Evolutionary conservation across 352 stramenopile species (phyloP).

Genomic region (Blastocystis sp.): DNA sequence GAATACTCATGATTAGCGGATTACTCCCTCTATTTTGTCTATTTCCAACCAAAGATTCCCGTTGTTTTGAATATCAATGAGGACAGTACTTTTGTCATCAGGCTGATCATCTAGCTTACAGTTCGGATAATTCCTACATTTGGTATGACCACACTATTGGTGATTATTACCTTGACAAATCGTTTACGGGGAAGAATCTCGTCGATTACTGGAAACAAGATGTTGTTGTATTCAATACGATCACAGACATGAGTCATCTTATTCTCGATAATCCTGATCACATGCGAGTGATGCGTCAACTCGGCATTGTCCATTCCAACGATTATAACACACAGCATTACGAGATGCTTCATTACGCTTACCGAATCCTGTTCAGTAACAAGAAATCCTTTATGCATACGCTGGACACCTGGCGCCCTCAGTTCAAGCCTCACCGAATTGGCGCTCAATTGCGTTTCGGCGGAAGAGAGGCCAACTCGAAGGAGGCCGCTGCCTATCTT

Average conservation of each 20-base stretch:
- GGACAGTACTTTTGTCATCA: neutral
- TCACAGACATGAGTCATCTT: neutral
- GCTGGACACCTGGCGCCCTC: neutral
- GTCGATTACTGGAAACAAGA: neutral
- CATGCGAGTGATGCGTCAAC: neutral
- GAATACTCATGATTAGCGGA: neutral
- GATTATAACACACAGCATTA: neutral
- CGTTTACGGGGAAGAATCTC: neutral
- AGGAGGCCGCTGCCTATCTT: neutral
- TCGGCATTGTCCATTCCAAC: neutral
- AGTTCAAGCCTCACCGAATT: neutral
- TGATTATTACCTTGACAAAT: neutral
- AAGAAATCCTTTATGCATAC: neutral
- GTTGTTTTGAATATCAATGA: neutral
- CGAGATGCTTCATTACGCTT: neutral
- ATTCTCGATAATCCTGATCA: neutral
- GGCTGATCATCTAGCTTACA: neutral
- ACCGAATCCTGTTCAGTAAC: neutral
- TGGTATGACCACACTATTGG: neutral
- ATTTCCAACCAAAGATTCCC: neutral
- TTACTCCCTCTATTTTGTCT: neutral
- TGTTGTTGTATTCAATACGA: neutral
- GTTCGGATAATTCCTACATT: neutral
- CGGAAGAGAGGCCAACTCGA: neutral
- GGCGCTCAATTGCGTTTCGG: neutral